Evolutionary conservation across 1,139 yeast species (phyloP), one percentile per base, ranked within the genome.

Genomic region (Scheffersomyces illinoinensis): DNA sequence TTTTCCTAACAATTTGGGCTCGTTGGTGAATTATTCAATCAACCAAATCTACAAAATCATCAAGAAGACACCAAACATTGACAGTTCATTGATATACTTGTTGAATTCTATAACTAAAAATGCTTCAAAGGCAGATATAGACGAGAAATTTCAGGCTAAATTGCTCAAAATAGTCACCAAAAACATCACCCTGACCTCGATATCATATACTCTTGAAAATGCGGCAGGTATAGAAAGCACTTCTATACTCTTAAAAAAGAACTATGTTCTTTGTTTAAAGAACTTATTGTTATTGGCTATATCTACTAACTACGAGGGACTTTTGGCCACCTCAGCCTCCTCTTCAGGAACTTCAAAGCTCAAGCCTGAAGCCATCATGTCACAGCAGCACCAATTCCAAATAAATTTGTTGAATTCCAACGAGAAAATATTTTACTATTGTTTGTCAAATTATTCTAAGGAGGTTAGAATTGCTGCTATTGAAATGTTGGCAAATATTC

Each of bases 311-410:
- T 80, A 81, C 62, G 84, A 79, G 62, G 68, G 68, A 53, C 68
- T 80, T 50, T 66, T 79, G 56, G 73, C 78, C 1, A 62, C 71
- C 14, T 77, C 82, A 4, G 60, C 69, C 4, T 73, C 83, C 1
- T 73, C 82, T 0, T 71, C 80, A 5, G 71, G 78, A 0, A 78
- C 81, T 3, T 75, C 82, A 5, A 79, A 79, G 62, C 61, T 78
- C 71, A 79, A 79, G 57, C 84, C 85, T 0, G 84, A 81, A 56
- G 65, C 77, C 0, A 71, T 81, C 46, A 79, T 80, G 83, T 57
- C 70, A 10, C 81, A 74, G 54, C 84, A 81, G 60, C 73, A 78
- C 61, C 77, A 69, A 58, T 79, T 71, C 61, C 85, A 81, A 65
- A 56, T 60, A 14, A 62, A 65, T 49, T 61, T 81, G 20, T 68